Evolutionary conservation across 2,329 filamentous ascomycete species (phyloP).

Genomic region (Aspergillus flavus): DNA sequence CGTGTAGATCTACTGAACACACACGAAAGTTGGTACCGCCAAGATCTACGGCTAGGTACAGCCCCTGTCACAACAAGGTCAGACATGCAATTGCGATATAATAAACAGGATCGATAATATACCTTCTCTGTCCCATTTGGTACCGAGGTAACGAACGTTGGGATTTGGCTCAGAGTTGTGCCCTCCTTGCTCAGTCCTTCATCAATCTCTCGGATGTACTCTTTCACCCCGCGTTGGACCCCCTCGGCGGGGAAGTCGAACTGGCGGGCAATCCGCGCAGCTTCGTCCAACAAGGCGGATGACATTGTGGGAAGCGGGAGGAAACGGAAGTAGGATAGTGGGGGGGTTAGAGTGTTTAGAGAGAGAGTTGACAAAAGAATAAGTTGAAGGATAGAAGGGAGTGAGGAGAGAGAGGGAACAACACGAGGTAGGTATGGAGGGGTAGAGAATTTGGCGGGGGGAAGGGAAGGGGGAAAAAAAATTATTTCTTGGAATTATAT

Average conservation of each 20-base stretch:
- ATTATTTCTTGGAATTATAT: neutral
- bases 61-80: slow-evolving; percentile 61
- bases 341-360: slow-evolving; percentile 5
- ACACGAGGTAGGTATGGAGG: slow-evolving; percentile 2
- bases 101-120: slow-evolving; percentile 19
- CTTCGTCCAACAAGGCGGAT: slow-evolving; percentile 62
- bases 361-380: neutral
- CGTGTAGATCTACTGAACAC: slow-evolving; percentile 90
- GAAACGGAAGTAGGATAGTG: neutral
- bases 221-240: slow-evolving; percentile 76
- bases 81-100: slow-evolving; percentile 10
- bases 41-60: slow-evolving; percentile 96
- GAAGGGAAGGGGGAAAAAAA: neutral
- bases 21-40: slow-evolving; percentile 98
- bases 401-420: neutral
- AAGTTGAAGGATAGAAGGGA: slow-evolving; percentile 5
- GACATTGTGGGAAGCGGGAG: slow-evolving; percentile 26
- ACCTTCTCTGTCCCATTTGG: slow-evolving; percentile 98
- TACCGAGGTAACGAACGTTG: slow-evolving; percentile 92
- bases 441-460: slow-evolving; percentile 1
- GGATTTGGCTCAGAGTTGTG: slow-evolving; percentile 89
- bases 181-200: slow-evolving; percentile 79
- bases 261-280: slow-evolving; percentile 76
- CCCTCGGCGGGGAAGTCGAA: slow-evolving; percentile 82
- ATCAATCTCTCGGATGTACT: slow-evolving; percentile 85